phyloP scores from a whole-genome alignment of 176 grass and related monocot genomes.

The Cenchrus purpureus region DNA sequence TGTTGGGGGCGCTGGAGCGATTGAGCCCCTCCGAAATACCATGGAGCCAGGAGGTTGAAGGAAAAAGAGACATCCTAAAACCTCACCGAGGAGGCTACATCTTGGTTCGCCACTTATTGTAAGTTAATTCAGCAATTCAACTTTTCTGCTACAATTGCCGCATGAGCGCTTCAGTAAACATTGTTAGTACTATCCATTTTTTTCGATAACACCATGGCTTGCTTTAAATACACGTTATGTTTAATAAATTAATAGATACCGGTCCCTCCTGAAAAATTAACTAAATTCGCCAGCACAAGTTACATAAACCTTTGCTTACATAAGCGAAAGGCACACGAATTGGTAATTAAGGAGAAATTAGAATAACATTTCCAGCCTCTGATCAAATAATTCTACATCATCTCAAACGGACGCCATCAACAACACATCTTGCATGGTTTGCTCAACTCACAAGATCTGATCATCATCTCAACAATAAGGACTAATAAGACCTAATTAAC shows the following conservation, averaged over 20 bases:
- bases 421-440: slow-evolving; percentile 24
- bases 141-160: too few species aligned
- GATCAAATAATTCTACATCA: slow-evolving; percentile 31
- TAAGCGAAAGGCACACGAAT: slow-evolving; percentile 14
- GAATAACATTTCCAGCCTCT: slow-evolving; percentile 23
- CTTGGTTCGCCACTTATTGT: too few species aligned
- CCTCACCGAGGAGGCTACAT: too few species aligned
- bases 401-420: slow-evolving; percentile 28
- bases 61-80: too few species aligned
- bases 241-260: not conserved
- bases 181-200: too few species aligned
- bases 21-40: too few species aligned
- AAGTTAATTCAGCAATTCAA: too few species aligned
- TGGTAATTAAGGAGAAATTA: slow-evolving; percentile 14
- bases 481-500: slow-evolving; percentile 28
- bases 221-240: not conserved
- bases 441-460: slow-evolving; percentile 17
- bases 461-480: slow-evolving; percentile 26
- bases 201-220: too few species aligned
- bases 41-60: too few species aligned
- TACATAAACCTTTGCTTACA: slow-evolving; percentile 42
- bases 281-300: not conserved
- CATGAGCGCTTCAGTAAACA: too few species aligned
- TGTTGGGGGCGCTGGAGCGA: too few species aligned
- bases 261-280: not conserved